phyloP scores from a whole-genome alignment of 2,329 filamentous ascomycete species.

The Xylariomycetidae sp. region DNA sequence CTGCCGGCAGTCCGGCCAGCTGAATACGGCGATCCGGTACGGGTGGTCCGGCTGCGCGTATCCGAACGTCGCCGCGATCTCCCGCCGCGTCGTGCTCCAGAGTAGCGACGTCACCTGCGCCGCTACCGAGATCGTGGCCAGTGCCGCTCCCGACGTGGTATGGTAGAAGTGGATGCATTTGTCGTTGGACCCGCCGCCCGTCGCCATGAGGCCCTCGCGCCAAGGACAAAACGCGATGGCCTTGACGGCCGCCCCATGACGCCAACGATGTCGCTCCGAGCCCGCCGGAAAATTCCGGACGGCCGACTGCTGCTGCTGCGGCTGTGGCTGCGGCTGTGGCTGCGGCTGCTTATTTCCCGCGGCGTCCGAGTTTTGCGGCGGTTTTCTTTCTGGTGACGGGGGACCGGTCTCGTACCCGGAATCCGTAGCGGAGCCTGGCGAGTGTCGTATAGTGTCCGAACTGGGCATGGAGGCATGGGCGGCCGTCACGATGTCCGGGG shows the following conservation, averaged over 20 bases:
- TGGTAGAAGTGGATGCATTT: constrained; percentile 96
- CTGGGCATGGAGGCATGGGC: background rate
- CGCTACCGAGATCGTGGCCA: constrained; percentile 87
- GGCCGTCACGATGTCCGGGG: background rate
- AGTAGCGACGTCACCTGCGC: constrained; percentile 91
- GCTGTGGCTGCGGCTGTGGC: background rate
- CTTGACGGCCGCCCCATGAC: constrained; percentile 85
- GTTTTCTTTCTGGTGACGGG: background rate
- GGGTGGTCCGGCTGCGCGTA: constrained; percentile 88
- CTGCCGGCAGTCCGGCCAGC: constrained; percentile 87
- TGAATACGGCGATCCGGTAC: constrained; percentile 85
- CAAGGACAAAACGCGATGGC: constrained; percentile 96
- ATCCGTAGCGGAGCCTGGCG: background rate
- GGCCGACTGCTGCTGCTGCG: background rate
- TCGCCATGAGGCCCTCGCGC: constrained; percentile 81
- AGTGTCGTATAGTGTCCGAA: background rate
- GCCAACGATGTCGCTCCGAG: constrained; percentile 66
- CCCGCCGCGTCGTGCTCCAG: constrained; percentile 79
- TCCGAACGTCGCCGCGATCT: constrained; percentile 91
- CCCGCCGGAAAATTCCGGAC: constrained; percentile 48
- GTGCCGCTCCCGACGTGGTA: constrained; percentile 71
- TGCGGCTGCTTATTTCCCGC: background rate
- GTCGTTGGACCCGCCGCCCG: constrained; percentile 90
- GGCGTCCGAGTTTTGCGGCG: constrained; percentile 1
- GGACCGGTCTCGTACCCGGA: background rate